A percentile compares a stretch with the other conserved stretches of the same genome.
Evolutionary conservation across 768 basidiomycete species (phyloP).

Genomic region (Rhodosporidiobolus sp.): DNA sequence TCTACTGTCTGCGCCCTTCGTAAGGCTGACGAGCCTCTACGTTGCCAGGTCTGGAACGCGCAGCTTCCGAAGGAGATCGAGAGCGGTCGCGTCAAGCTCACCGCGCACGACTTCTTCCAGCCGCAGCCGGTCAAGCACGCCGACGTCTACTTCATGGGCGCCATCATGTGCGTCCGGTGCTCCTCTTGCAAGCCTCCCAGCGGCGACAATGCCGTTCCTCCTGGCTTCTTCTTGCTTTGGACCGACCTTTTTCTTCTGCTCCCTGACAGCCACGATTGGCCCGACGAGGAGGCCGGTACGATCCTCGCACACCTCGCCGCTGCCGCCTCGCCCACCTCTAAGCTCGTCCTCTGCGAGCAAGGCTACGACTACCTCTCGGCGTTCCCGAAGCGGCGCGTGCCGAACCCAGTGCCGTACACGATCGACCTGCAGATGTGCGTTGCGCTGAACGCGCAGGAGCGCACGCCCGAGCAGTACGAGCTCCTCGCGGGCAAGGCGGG

Average conservation of each 20-base stretch:
- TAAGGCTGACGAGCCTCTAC: too few relatives aligned
- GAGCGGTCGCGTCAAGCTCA: conserved; percentile 1
- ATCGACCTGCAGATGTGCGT: conserved; percentile 11
- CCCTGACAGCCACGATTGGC: conserved; percentile 63
- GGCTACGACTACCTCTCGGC: conserved; percentile 50
- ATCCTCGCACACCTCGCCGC: conserved; percentile 56
- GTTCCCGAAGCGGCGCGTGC: background rate
- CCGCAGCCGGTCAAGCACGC: conserved; percentile 57
- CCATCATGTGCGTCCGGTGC: too few relatives aligned
- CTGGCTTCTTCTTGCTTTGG: too few relatives aligned
- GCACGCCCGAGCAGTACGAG: conserved; percentile 21
- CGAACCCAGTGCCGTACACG: conserved; percentile 5
- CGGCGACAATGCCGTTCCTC: too few relatives aligned
- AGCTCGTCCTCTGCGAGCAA: conserved; percentile 68
- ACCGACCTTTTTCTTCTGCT: too few relatives aligned
- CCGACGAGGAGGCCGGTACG: conserved; percentile 57
- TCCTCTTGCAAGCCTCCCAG: too few relatives aligned
- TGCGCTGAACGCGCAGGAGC: conserved; percentile 17
- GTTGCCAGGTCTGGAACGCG: conserved; percentile 17
- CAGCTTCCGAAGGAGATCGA: conserved; percentile 4
- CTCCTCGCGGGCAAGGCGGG: conserved; percentile 1
- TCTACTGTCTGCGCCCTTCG: too few relatives aligned
- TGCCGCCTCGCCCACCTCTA: conserved; percentile 55
- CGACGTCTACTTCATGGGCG: conserved; percentile 67
- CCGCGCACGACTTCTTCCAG: conserved; percentile 70